Evolutionary conservation across 352 stramenopile species (phyloP).

Genomic region (Thraustochytrium sp.): DNA sequence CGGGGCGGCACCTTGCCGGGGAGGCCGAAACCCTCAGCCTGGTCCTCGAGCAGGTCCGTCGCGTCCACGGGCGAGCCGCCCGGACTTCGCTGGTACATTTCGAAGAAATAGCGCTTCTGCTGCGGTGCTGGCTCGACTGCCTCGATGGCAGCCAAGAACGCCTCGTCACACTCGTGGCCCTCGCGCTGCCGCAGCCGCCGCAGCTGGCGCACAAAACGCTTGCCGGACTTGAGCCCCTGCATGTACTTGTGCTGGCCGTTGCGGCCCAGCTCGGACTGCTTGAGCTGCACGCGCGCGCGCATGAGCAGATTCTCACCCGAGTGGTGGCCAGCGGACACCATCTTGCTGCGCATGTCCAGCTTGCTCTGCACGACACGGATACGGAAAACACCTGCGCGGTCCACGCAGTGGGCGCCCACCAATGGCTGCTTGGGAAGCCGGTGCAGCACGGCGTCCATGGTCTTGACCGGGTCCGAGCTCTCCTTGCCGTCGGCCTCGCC

Average conservation of each 20-base stretch:
- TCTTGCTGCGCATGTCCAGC: not conserved
- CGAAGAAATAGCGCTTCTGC: constrained; percentile 2
- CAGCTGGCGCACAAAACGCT: not conserved
- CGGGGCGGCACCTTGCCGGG: too few relatives aligned
- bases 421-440: not conserved
- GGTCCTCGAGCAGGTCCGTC: too few relatives aligned
- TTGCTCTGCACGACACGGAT: constrained; percentile 20
- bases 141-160: constrained; percentile 12
- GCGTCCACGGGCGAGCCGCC: not conserved
- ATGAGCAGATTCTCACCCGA: not conserved
- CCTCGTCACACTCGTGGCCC: not conserved
- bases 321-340: not conserved
- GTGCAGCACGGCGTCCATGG: not conserved
- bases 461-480: not conserved
- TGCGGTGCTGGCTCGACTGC: not conserved
- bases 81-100: not conserved
- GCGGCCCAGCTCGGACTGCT: constrained; percentile 6
- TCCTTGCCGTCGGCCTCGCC: not conserved
- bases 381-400: not conserved
- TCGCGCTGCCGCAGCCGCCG: not conserved
- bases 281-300: constrained; percentile 19
- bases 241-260: not conserved
- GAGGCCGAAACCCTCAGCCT: too few relatives aligned
- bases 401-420: not conserved
- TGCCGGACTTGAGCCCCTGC: constrained; percentile 3